Evolutionary conservation across 257 asterid genomes (phyloP).

Genomic region (Solanum rostratum): DNA sequence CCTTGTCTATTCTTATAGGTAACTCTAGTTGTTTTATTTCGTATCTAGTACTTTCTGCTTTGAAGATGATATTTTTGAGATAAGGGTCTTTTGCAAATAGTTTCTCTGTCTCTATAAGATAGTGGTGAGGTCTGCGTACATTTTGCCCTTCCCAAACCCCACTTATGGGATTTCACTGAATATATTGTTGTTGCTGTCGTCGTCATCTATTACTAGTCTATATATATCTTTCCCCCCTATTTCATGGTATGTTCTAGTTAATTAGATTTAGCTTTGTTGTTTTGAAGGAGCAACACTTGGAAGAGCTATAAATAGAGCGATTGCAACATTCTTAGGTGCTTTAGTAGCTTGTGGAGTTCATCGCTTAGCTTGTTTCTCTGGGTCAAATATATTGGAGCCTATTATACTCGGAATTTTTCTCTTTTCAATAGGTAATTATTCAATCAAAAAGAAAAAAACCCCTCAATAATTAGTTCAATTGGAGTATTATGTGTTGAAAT

Average conservation of each 20-base stretch:
- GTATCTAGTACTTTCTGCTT: too few relatives aligned
- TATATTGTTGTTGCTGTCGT: too few relatives aligned
- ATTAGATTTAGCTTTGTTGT: neutral
- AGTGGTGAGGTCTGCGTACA: too few relatives aligned
- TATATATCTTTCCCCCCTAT: too few relatives aligned
- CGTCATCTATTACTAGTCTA: too few relatives aligned
- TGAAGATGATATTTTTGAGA: too few relatives aligned
- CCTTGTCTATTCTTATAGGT: too few relatives aligned
- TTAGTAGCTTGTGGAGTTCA: conserved; percentile 60
- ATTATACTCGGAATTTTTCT: conserved; percentile 47
- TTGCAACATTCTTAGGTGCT: conserved; percentile 56
- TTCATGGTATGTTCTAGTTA: neutral
- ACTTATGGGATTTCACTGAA: too few relatives aligned
- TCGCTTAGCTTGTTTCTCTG: conserved; percentile 37
- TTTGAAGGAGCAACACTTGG: conserved; percentile 70
- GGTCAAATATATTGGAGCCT: conserved; percentile 43
- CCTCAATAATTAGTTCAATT: neutral
- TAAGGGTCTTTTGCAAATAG: too few relatives aligned
- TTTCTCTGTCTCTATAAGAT: too few relatives aligned
- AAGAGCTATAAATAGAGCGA: conserved; percentile 59
- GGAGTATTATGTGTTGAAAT: neutral
- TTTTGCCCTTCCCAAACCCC: too few relatives aligned
- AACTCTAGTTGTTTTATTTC: too few relatives aligned
- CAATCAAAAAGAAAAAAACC: neutral
- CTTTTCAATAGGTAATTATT: conserved; percentile 44